phyloP scores from a whole-genome alignment of 179 eudicot genomes.

The Actinidia arguta region DNA sequence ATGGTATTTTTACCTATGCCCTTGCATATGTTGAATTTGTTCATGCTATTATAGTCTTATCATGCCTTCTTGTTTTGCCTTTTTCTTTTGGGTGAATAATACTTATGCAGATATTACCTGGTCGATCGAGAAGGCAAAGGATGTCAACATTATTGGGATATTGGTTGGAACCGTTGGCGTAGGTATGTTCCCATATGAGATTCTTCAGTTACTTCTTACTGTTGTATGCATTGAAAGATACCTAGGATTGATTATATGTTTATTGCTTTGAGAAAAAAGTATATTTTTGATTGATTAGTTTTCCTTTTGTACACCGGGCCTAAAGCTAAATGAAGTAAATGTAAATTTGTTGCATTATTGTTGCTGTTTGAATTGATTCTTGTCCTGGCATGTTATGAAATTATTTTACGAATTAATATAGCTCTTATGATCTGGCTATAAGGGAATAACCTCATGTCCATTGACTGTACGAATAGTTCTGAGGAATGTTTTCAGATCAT shows the following conservation, averaged over 20 bases:
- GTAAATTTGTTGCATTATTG: not conserved
- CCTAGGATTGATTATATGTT: not conserved
- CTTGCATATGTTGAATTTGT: not conserved
- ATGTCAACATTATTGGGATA: constrained; percentile 92
- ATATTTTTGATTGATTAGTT: not conserved
- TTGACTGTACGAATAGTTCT: not conserved
- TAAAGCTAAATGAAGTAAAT: not conserved
- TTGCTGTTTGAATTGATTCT: not conserved
- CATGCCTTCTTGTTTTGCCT: not conserved
- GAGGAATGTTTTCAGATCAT: not conserved
- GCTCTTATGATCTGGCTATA: not conserved
- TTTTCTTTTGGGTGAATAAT: constrained; percentile 19
- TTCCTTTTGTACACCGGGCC: not conserved
- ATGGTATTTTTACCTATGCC: not conserved
- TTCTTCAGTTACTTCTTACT: not conserved
- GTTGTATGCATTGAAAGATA: not conserved
- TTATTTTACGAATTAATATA: not conserved
- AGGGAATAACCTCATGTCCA: not conserved
- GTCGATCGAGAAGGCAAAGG: constrained; percentile 99
- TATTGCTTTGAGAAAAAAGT: not conserved
- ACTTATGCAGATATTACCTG: constrained; percentile 78
- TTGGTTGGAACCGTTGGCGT: constrained; percentile 99
- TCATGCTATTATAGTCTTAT: not conserved
- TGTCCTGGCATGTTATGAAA: not conserved
- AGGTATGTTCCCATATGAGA: constrained; percentile 50